Evolutionary conservation across 2,329 filamentous ascomycete genomes (phyloP).

Genomic region (Scedosporium dehoogii): DNA sequence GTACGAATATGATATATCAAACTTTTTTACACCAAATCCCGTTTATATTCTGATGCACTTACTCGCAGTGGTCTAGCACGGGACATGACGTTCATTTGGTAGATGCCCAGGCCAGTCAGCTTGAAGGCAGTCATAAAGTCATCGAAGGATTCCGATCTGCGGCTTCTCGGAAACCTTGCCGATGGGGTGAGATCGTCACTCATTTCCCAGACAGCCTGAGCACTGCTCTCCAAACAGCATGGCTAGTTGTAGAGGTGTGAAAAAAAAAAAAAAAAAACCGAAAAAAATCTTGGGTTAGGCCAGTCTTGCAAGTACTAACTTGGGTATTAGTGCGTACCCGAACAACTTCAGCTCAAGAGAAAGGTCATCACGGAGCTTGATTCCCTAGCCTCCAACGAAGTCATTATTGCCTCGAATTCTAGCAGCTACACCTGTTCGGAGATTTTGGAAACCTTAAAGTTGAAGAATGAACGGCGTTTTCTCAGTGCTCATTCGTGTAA

Average conservation of each 20-base stretch:
- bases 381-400: conserved; percentile 20
- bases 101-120: conserved; percentile 16
- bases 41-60: not conserved
- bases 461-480: conserved; percentile 24
- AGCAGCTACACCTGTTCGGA: conserved; percentile 34
- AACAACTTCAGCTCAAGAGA: conserved; percentile 29
- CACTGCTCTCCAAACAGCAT: conserved; percentile 13
- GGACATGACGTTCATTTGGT: conserved; percentile 19
- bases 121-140: conserved; percentile 16
- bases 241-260: conserved; percentile 19
- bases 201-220: conserved; percentile 12
- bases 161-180: not conserved
- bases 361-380: conserved; percentile 28
- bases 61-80: conserved; percentile 19
- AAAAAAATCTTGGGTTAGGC: not conserved
- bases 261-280: not conserved
- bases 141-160: conserved; percentile 15
- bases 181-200: conserved; percentile 15
- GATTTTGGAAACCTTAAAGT: conserved; percentile 25
- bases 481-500: conserved; percentile 33
- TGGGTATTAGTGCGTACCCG: conserved; percentile 29
- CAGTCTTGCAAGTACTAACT: conserved; percentile 5
- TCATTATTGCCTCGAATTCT: conserved; percentile 35
- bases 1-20: conserved; percentile 12
- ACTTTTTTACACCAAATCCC: not conserved